Evolutionary conservation across 768 basidiomycete genomes (phyloP).

Genomic region (Lentinula sp.): DNA sequence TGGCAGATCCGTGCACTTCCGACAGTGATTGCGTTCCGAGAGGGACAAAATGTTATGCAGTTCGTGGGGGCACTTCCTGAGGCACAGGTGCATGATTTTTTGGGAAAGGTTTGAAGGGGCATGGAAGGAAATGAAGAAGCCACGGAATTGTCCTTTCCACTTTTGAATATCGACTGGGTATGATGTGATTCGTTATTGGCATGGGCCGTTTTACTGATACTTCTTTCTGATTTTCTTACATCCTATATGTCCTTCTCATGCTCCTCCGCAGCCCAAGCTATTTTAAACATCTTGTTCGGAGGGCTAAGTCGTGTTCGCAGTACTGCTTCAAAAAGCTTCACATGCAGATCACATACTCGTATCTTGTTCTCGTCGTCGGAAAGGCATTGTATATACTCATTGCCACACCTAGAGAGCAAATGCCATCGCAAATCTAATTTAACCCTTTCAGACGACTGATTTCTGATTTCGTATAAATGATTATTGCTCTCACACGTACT

Average conservation of each 20-base stretch:
- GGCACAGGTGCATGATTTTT: conserved; percentile 34
- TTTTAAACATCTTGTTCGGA: no score
- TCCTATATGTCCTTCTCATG: not conserved
- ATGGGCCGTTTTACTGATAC: not conserved
- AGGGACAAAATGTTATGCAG: conserved; percentile 49
- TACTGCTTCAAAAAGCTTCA: no score
- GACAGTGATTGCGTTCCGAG: conserved; percentile 72
- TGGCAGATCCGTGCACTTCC: conserved; percentile 67
- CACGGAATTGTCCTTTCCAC: not conserved
- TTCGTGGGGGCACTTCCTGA: conserved; percentile 59
- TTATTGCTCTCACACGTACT: not conserved
- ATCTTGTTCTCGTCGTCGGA: no score
- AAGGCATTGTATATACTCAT: no score
- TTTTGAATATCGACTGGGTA: no score
- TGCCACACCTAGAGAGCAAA: no score
- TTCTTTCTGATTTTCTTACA: not conserved
- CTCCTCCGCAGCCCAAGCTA: not conserved
- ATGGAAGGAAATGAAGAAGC: not conserved
- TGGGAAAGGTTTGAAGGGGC: conserved; percentile 27
- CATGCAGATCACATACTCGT: no score
- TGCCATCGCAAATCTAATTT: not conserved
- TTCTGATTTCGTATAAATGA: not conserved
- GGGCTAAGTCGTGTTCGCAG: no score
- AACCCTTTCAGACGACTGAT: not conserved
- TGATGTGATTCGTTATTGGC: no score